A percentile compares a stretch with the other conserved stretches of the same genome.
phyloP scores from a whole-genome alignment of 78 protist species.

The Dictyostelium brefeldianum region DNA sequence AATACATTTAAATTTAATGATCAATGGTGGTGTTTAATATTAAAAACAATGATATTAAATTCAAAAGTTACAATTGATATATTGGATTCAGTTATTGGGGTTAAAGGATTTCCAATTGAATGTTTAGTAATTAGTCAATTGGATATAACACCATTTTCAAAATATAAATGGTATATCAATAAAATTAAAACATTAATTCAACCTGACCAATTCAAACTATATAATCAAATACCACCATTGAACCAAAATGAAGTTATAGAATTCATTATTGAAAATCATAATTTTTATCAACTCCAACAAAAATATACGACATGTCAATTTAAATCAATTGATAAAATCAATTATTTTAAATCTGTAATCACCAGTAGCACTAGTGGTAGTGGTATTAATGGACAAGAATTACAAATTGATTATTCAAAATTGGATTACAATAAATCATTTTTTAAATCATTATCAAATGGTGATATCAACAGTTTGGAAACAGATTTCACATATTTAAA shows the following conservation, averaged over 20 bases:
- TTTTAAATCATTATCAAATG: not conserved
- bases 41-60: not conserved
- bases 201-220: not conserved
- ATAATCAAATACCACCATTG: not conserved
- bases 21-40: not conserved
- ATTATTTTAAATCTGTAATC: not conserved
- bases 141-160: not conserved
- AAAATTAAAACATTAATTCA: not conserved
- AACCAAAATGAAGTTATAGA: slow-evolving; percentile 3
- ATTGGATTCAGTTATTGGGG: not conserved
- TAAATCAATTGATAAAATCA: not conserved
- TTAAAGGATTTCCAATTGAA: not conserved
- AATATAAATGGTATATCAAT: slow-evolving; percentile 8
- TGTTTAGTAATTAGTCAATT: not conserved
- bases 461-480: not conserved
- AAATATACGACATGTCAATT: not conserved
- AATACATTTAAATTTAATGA: not conserved
- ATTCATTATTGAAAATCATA: not conserved
- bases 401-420: not conserved
- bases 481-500: not conserved
- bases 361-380: not conserved
- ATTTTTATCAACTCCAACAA: not conserved
- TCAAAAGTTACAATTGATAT: not conserved
- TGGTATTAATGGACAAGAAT: not conserved
- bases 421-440: not conserved